phyloP scores from a whole-genome alignment of 768 basidiomycete species.

The Peribolospora baueri region DNA sequence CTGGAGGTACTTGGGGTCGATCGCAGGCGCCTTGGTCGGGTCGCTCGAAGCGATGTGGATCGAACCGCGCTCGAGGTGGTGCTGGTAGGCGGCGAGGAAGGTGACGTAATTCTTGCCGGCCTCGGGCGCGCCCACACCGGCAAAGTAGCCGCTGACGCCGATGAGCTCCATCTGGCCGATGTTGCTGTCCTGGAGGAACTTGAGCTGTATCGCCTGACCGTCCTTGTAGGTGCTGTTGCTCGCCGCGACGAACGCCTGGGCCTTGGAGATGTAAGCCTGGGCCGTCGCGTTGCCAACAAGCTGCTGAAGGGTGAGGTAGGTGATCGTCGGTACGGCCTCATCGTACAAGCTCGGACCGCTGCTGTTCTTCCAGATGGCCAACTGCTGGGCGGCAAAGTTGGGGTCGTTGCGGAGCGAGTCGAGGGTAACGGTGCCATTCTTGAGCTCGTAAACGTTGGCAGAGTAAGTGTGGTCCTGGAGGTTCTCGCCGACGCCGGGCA shows the following conservation, averaged over 20 bases:
- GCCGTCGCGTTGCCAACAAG: background rate
- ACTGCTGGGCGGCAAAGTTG: slow-evolving; percentile 9
- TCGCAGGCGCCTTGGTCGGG: slow-evolving; percentile 2
- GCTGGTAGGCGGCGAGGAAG: slow-evolving; percentile 21
- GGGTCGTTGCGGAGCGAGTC: slow-evolving; percentile 7
- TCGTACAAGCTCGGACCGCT: too few relatives aligned
- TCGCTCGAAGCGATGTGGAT: slow-evolving; percentile 21
- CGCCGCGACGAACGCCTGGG: background rate
- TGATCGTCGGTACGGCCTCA: background rate
- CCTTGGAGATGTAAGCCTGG: too few relatives aligned
- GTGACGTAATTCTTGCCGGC: slow-evolving; percentile 26
- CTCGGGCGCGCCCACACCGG: slow-evolving; percentile 10
- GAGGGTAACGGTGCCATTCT: background rate
- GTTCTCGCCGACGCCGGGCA: slow-evolving; percentile 6
- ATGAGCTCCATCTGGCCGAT: background rate
- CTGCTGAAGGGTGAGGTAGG: background rate
- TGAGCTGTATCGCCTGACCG: background rate
- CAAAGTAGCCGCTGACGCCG: background rate
- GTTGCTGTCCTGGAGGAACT: background rate
- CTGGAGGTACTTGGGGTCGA: slow-evolving; percentile 6
- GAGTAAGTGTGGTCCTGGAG: slow-evolving; percentile 9
- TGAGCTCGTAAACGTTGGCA: slow-evolving; percentile 4
- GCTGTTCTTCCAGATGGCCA: slow-evolving; percentile 7
- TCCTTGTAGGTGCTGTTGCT: background rate
- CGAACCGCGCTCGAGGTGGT: slow-evolving; percentile 28